Percentiles rank a stretch among this genome's conserved stretches.
phyloP scores from a whole-genome alignment of 208 protist genomes.

The Vickermania ingenoplastis region DNA sequence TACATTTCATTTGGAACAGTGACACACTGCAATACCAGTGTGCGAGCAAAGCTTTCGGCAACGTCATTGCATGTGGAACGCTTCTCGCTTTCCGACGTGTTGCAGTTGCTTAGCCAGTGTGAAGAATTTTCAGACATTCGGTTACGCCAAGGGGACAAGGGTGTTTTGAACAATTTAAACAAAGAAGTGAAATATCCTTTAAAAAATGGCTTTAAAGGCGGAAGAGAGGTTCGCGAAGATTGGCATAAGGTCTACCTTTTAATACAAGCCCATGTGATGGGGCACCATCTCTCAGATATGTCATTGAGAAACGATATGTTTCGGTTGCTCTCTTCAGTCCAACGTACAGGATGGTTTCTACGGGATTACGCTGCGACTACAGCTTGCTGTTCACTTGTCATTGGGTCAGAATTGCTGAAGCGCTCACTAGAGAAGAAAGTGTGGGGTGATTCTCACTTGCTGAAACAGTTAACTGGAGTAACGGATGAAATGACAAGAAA shows the following conservation, averaged over 20 bases:
- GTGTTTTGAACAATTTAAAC: conserved; percentile 75
- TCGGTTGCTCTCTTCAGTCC: conserved; percentile 52
- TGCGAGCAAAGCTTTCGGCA: not conserved
- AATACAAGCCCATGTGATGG: conserved; percentile 56
- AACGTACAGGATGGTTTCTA: conserved; percentile 57
- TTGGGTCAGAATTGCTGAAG: conserved; percentile 32
- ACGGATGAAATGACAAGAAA: conserved; percentile 36
- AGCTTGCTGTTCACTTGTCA: conserved; percentile 32
- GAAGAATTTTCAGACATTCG: conserved; percentile 64
- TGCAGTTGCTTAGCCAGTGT: conserved; percentile 48
- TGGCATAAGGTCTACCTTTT: conserved; percentile 87
- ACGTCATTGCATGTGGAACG: not conserved
- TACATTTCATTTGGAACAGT: conserved; percentile 83
- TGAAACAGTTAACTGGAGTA: conserved; percentile 66
- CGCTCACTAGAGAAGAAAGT: conserved; percentile 67
- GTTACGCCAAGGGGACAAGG: conserved; percentile 72
- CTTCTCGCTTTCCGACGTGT: conserved; percentile 15
- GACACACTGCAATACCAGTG: conserved; percentile 33
- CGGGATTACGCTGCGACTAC: conserved; percentile 43
- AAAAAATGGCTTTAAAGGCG: conserved; percentile 44
- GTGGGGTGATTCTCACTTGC: conserved; percentile 57
- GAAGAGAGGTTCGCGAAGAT: conserved; percentile 71
- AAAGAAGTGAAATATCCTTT: conserved; percentile 54
- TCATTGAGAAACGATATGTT: conserved; percentile 70
- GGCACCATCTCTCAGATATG: conserved; percentile 46